These are phyloP conservation scores for Cladosporium sp. DNA, from an alignment of 2,329 filamentous ascomycete species.

Conservation along the genomic window DNA sequence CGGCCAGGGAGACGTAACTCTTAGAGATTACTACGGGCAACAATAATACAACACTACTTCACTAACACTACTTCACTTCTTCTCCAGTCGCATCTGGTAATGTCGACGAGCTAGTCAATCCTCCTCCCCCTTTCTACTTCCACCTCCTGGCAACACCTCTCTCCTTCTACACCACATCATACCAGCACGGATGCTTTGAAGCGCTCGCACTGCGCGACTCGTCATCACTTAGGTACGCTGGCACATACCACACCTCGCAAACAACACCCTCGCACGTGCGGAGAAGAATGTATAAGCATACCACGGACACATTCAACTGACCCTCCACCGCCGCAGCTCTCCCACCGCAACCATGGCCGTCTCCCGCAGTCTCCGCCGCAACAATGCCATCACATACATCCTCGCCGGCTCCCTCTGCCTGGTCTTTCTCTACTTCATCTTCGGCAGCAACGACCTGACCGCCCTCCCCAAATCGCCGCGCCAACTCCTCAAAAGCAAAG, in stretches of 20 bases:
- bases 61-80: too few relatives aligned
- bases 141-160: too few relatives aligned
- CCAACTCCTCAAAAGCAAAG: slow-evolving; percentile 46
- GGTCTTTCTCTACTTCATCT: slow-evolving; percentile 47
- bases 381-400: slow-evolving; percentile 69
- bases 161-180: neutral
- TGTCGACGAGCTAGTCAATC: slow-evolving; percentile 9
- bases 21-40: too few relatives aligned
- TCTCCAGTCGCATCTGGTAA: slow-evolving; percentile 10
- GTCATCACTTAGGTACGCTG: slow-evolving; percentile 4
- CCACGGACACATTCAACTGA: neutral
- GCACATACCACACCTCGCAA: neutral
- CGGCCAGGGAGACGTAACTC: too few relatives aligned
- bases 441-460: slow-evolving; percentile 60
- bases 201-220: neutral
- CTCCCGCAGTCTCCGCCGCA: slow-evolving; percentile 67
- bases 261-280: neutral
- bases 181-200: neutral
- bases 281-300: neutral
- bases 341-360: slow-evolving; percentile 46
- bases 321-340: neutral
- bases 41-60: too few relatives aligned
- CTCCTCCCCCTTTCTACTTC: neutral
- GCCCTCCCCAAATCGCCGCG: slow-evolving; percentile 42
- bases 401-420: slow-evolving; percentile 68